Percentiles rank a stretch among this genome's conserved stretches.
phyloP scores from a whole-genome alignment of 139 green algal species.

The Coccomyxa sp. region DNA sequence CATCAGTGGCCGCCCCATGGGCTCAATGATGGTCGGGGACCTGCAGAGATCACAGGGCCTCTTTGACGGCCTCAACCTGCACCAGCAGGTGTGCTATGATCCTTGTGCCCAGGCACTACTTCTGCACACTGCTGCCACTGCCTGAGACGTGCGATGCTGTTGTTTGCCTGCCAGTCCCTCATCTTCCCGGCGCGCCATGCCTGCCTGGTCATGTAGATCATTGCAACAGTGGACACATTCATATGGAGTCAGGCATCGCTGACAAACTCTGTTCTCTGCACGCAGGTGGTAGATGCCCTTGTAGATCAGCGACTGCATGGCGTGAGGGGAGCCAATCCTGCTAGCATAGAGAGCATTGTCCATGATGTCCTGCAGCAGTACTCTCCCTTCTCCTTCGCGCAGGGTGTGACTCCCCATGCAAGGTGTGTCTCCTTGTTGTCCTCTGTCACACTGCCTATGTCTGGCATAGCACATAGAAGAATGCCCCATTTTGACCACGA shows the following conservation, averaged over 20 bases:
- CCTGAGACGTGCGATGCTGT: background rate
- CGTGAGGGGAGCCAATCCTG: background rate
- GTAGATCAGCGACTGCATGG: conserved; percentile 48
- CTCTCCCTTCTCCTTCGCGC: background rate
- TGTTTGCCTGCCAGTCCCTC: background rate
- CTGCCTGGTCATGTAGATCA: background rate
- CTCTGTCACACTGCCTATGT: too few relatives aligned
- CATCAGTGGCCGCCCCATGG: conserved; percentile 20
- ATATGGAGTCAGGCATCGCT: background rate
- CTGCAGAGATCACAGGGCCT: conserved; percentile 2
- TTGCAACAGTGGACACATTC: background rate
- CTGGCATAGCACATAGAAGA: too few relatives aligned
- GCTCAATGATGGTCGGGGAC: conserved; percentile 6
- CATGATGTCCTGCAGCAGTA: background rate
- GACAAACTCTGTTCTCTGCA: background rate
- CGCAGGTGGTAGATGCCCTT: conserved; percentile 28
- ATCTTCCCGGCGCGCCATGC: background rate
- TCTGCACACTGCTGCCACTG: background rate
- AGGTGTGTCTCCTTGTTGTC: too few relatives aligned
- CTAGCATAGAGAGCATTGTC: background rate
- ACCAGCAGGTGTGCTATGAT: conserved; percentile 52
- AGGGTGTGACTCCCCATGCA: background rate
- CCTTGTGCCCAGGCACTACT: background rate
- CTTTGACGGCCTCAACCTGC: conserved; percentile 59
- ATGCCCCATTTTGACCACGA: too few relatives aligned